Conservation (phyloP, 176 grass and related monocot species). For the Hsuehochloa calcarea region DNA sequence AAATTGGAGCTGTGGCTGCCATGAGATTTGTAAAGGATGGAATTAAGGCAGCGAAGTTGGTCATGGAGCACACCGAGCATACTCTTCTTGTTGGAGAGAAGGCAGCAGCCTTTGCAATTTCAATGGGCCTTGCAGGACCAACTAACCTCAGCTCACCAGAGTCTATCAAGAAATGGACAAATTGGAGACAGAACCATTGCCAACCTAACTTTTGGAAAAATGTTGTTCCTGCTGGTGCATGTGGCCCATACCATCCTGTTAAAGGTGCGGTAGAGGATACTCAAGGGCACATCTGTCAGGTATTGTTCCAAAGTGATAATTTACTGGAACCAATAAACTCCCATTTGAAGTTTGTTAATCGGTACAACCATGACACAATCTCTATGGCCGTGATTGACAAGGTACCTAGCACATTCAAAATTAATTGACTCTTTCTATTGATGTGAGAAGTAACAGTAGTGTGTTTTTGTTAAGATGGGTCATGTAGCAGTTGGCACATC, state of each 20-base stretch:
- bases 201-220: constrained; percentile 94
- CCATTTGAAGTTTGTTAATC: constrained; percentile 42
- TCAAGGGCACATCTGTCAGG: constrained; percentile 13
- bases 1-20: constrained; percentile 83
- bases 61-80: constrained; percentile 76
- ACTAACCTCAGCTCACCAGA: constrained; percentile 74
- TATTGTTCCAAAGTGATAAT: constrained; percentile 22
- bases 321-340: constrained; percentile 29
- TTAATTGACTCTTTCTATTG: background rate
- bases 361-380: constrained; percentile 86
- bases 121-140: constrained; percentile 91
- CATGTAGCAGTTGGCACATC: constrained; percentile 87
- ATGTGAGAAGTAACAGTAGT: constrained; percentile 29
- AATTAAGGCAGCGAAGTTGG: constrained; percentile 77
- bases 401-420: constrained; percentile 38
- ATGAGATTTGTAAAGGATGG: constrained; percentile 95
- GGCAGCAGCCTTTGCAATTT: constrained; percentile 91
- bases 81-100: constrained; percentile 91
- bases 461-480: constrained; percentile 61
- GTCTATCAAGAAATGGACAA: constrained; percentile 67
- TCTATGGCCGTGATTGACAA: constrained; percentile 91
- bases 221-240: constrained; percentile 50
- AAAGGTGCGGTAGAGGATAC: background rate
- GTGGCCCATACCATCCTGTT: constrained; percentile 64
- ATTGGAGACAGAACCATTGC: constrained; percentile 69